A percentile compares a stretch with the other conserved stretches of the same genome.
Evolutionary conservation across 352 stramenopile genomes (phyloP).

Genomic region (Pythium guiyangense): DNA sequence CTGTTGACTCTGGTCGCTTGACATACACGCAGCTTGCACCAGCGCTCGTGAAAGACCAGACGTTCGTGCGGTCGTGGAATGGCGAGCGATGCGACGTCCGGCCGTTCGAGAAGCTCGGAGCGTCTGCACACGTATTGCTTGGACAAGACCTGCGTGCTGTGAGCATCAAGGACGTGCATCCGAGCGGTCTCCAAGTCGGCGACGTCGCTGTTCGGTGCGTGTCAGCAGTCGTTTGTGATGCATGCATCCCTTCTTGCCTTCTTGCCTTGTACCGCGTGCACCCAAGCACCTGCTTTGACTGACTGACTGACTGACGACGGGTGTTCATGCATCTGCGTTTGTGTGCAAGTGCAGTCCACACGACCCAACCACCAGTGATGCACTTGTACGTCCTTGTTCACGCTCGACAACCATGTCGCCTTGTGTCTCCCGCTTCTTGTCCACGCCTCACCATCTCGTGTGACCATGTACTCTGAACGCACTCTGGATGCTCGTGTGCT

Average conservation of each 20-base stretch:
- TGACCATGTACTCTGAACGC: background rate
- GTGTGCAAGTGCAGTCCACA: conserved; percentile 2
- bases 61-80: no score
- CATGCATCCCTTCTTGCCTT: no score
- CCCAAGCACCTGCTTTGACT: background rate
- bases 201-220: conserved; percentile 12
- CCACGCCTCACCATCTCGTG: no score
- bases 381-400: conserved; percentile 9
- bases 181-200: conserved; percentile 15
- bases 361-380: conserved; percentile 1
- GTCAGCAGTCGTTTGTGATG: background rate
- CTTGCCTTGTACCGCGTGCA: no score
- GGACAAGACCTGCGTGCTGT: conserved; percentile 30
- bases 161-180: conserved; percentile 15
- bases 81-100: no score
- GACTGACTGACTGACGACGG: background rate
- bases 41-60: no score
- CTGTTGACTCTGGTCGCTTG: no score
- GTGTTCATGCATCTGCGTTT: background rate
- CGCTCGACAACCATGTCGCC: background rate
- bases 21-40: no score
- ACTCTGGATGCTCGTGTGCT: no score
- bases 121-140: conserved; percentile 28
- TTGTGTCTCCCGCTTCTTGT: no score
- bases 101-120: no score